Conservation (phyloP, 495 filamentous ascomycete genomes). For the Penicillium paradoxum region DNA sequence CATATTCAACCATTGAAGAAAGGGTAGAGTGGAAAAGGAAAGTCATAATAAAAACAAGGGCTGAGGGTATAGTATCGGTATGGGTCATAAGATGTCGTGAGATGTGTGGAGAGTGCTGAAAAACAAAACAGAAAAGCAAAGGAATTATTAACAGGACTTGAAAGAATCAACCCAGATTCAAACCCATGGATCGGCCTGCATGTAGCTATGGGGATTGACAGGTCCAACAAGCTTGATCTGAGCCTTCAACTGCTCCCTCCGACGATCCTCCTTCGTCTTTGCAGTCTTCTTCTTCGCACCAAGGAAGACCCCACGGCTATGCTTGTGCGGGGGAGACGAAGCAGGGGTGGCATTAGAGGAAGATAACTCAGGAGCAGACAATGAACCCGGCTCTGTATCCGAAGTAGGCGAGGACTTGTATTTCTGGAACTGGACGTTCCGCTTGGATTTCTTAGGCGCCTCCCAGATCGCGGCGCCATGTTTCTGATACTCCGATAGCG, state of each 20-base stretch:
- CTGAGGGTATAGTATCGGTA: background rate
- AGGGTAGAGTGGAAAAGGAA: background rate
- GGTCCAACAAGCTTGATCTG: constrained; percentile 43
- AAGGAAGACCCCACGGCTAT: constrained; percentile 28
- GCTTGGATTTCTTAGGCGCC: constrained; percentile 28
- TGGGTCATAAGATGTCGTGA: constrained; percentile 5
- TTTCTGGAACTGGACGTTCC: constrained; percentile 19
- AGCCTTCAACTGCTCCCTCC: constrained; percentile 38
- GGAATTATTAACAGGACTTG: too few relatives aligned
- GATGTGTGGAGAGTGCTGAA: background rate
- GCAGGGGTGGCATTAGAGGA: constrained; percentile 9
- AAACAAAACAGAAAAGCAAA: background rate
- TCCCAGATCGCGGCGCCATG: constrained; percentile 38
- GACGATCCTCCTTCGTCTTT: constrained; percentile 30
- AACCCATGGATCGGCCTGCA: constrained; percentile 32
- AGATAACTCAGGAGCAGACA: constrained; percentile 1
- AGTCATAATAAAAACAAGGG: background rate
- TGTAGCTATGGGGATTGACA: constrained; percentile 34
- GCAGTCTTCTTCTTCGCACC: constrained; percentile 32
- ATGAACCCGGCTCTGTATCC: background rate
- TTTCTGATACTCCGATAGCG: constrained; percentile 34
- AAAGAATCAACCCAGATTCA: constrained; percentile 7
- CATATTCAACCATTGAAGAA: background rate
- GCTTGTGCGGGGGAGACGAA: constrained; percentile 19
- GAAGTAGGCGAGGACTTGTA: constrained; percentile 1